Percentiles rank a stretch among this genome's conserved stretches.
These are phyloP conservation scores for Hortiboletus campestris DNA, from an alignment of 768 basidiomycete genomes.

Conservation along the genomic window DNA sequence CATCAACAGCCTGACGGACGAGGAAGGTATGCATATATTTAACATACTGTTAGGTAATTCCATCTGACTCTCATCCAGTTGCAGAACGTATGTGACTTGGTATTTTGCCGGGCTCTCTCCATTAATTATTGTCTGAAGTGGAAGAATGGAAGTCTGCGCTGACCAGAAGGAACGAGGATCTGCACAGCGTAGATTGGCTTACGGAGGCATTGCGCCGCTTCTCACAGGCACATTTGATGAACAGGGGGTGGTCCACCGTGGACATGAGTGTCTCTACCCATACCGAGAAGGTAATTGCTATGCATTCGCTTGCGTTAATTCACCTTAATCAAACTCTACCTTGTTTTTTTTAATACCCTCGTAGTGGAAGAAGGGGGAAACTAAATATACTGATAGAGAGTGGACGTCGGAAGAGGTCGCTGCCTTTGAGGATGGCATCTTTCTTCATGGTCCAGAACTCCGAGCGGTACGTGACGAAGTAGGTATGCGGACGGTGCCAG, in stretches of 20 bases:
- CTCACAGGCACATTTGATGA: slow-evolving; percentile 63
- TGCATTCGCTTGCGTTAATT: slow-evolving; percentile 6
- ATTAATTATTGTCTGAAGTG: slow-evolving; percentile 40
- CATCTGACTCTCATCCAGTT: slow-evolving; percentile 38
- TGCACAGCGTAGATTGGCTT: slow-evolving; percentile 73
- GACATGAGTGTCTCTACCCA: slow-evolving; percentile 59
- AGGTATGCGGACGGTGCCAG: slow-evolving; percentile 62
- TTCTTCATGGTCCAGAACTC: slow-evolving; percentile 74
- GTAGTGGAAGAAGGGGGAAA: slow-evolving; percentile 75
- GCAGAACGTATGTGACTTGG: slow-evolving; percentile 48
- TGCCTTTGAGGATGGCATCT: slow-evolving; percentile 75
- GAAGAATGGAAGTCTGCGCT: slow-evolving; percentile 63
- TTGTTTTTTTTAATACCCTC: not conserved
- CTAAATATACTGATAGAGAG: slow-evolving; percentile 62
- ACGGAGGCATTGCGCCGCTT: slow-evolving; percentile 72
- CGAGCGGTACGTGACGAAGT: slow-evolving; percentile 76
- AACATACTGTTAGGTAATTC: slow-evolving; percentile 16
- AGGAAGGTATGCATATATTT: slow-evolving; percentile 54
- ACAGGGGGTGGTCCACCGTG: slow-evolving; percentile 56
- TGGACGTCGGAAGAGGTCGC: slow-evolving; percentile 70
- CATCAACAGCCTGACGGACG: slow-evolving; percentile 60
- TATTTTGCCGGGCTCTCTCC: not conserved
- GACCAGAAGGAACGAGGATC: slow-evolving; percentile 50
- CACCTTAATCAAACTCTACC: slow-evolving; percentile 8
- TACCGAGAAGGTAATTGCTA: slow-evolving; percentile 56